Percentiles rank a stretch among this genome's conserved stretches.
Evolutionary conservation across 2,329 filamentous ascomycete genomes (phyloP).

Genomic region (Epichloe sylvatica): DNA sequence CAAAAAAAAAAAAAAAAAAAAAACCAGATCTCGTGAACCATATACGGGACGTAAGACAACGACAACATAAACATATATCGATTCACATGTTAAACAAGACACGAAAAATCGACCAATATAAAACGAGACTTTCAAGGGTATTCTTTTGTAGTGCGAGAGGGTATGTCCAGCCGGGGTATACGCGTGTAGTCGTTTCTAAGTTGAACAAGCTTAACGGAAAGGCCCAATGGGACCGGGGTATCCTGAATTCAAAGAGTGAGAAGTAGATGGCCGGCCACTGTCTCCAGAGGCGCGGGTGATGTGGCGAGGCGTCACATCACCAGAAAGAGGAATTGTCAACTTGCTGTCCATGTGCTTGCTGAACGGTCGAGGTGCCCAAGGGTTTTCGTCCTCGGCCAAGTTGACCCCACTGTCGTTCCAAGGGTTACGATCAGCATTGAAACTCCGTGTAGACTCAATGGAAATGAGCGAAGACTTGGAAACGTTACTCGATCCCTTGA

Average conservation of each 20-base stretch:
- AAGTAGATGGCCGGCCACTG: constrained; percentile 83
- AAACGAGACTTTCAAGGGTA: constrained; percentile 28
- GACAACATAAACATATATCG: constrained; percentile 7
- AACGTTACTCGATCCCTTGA: constrained; percentile 81
- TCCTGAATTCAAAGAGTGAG: constrained; percentile 90
- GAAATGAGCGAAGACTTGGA: constrained; percentile 94
- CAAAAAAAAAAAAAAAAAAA: constrained; percentile 6
- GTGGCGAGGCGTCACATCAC: constrained; percentile 75
- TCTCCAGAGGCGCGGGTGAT: constrained; percentile 73
- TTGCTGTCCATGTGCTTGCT: constrained; percentile 53
- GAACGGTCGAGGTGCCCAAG: constrained; percentile 48
- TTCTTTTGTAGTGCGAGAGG: constrained; percentile 44
- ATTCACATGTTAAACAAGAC: constrained; percentile 1
- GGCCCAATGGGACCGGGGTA: constrained; percentile 86
- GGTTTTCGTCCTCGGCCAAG: constrained; percentile 72
- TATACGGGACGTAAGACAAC: constrained; percentile 3
- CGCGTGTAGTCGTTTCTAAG: constrained; percentile 34
- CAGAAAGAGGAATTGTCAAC: constrained; percentile 52
- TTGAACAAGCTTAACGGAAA: constrained; percentile 60
- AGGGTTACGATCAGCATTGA: constrained; percentile 81
- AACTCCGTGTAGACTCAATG: constrained; percentile 86
- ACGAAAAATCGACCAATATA: constrained; percentile 1
- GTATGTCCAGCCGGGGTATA: constrained; percentile 53
- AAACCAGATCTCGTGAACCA: constrained; percentile 5
- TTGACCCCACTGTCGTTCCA: constrained; percentile 98